Percentiles rank a stretch among this genome's conserved stretches.
phyloP scores from a whole-genome alignment of 306 rosid genomes.

The Lagenaria siceraria region DNA sequence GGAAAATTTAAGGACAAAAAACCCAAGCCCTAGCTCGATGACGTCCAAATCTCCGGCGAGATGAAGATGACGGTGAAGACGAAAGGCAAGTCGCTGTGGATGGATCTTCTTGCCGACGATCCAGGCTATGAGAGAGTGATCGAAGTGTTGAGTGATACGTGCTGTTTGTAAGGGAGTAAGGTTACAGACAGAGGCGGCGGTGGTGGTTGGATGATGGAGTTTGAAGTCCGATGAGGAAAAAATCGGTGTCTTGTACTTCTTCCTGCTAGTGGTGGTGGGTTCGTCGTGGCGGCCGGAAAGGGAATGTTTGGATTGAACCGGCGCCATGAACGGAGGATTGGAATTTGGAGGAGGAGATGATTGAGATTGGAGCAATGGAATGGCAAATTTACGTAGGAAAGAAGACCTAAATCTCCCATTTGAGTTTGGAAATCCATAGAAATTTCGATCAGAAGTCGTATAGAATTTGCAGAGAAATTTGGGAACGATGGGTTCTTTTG shows the following conservation, averaged over 20 bases:
- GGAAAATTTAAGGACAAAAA: not conserved
- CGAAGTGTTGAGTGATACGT: not conserved
- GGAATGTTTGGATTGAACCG: not conserved
- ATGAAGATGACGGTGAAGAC: not conserved
- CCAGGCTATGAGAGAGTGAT: not conserved
- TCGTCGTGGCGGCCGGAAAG: not conserved
- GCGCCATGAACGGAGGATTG: not conserved
- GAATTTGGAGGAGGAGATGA: not conserved
- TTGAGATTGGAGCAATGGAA: not conserved
- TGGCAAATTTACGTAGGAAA: not conserved
- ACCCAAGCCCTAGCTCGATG: not conserved
- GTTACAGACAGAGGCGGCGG: not conserved
- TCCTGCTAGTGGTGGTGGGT: not conserved
- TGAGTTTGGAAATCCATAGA: not conserved
- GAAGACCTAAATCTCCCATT: not conserved
- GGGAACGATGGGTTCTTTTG: not conserved
- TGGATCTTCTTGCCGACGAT: not conserved
- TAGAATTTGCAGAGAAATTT: not conserved
- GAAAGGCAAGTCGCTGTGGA: not conserved
- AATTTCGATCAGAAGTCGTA: not conserved
- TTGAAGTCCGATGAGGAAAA: not conserved
- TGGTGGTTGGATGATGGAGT: not conserved
- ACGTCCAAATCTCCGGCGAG: not conserved
- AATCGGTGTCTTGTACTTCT: not conserved
- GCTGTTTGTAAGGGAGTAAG: not conserved